Base-by-base conservation (phyloP, 331 rosid species). In the Rhamnella rubrinervis region DNA sequence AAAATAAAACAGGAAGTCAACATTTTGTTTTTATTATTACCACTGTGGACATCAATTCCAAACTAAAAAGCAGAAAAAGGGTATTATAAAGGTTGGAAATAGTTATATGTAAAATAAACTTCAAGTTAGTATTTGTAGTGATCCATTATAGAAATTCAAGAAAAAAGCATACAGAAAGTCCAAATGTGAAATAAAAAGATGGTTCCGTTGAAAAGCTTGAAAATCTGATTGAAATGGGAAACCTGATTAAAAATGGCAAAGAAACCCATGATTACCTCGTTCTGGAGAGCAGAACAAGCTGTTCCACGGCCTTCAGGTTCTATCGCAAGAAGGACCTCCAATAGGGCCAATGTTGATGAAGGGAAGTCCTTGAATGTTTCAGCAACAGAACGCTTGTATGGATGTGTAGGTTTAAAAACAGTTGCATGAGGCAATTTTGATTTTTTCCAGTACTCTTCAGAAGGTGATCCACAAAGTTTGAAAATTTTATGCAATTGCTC, bases 401-500 rank as follows among this genome's bases (percentile, higher is more conserved):
- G 92, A 64, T 89, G 89, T 62, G 88, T 86, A 67, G 97, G 97
- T 76, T 89, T 89, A 73, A 92, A 89, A 71, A 89, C 84, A 55
- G 96, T 89, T 52, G 95, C 93, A 77, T 89, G 93, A 4, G 93
- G 96, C 72, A 92, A 72, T 74, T 82, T 92, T 77, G 97, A 89
- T 67, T 78, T 92, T 82, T 82, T 89, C 97, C 97, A 92, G 78
- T 87, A 89, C 73, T 85, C 97, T 79, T 92, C 96, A 72, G 93
- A 92, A 59, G 97, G 97, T 60, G 97, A 92, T 59, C 97, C 97
- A 20, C 97, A 92, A 53, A 92, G 92, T 83, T 92, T 92, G 81
- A 89, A 92, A 78, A 92, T 92, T 83, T 92, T 92, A 80, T 92
- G 96, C 20, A 92, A 86, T 84, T 92, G 97, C 77, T 92, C 97